A percentile compares a stretch with the other conserved stretches of the same genome.
These are phyloP conservation scores for Lachnellula cervina DNA, from an alignment of 2,329 filamentous ascomycete species.

Conservation along the genomic window DNA sequence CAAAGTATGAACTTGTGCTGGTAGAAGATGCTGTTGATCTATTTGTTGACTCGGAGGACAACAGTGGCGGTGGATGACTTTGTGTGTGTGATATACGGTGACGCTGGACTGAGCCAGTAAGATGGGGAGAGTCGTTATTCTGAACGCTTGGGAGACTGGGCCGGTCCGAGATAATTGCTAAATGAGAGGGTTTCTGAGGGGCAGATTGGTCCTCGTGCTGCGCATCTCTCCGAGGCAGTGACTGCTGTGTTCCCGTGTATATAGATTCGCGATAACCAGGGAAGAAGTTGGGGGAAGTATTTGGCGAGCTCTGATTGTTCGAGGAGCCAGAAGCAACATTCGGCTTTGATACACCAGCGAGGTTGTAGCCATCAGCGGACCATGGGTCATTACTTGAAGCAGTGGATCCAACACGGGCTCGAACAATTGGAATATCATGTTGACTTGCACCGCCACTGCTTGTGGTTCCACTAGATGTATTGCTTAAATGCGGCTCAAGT, in stretches of 20 bases:
- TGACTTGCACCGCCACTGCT: slow-evolving; percentile 23
- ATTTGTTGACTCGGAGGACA: slow-evolving; percentile 28
- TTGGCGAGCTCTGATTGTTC: slow-evolving; percentile 17
- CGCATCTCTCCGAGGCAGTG: slow-evolving; percentile 27
- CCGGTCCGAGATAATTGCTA: slow-evolving; percentile 16
- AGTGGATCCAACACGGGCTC: slow-evolving; percentile 20
- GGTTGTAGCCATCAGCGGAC: slow-evolving; percentile 12
- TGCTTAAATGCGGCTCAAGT: slow-evolving; percentile 24
- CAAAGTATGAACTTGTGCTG: slow-evolving; percentile 26
- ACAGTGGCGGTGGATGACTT: slow-evolving; percentile 23
- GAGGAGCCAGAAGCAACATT: slow-evolving; percentile 3
- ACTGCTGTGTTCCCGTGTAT: slow-evolving; percentile 12
- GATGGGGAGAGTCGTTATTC: slow-evolving; percentile 14
- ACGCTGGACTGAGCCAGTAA: slow-evolving; percentile 21
- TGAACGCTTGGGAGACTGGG: slow-evolving; percentile 14
- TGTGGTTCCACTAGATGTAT: slow-evolving; percentile 22
- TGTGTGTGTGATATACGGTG: slow-evolving; percentile 19
- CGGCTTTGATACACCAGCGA: slow-evolving; percentile 13
- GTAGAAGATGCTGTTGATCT: slow-evolving; percentile 23
- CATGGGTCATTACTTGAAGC: slow-evolving; percentile 20
- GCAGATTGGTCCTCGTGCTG: slow-evolving; percentile 17
- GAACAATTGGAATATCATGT: slow-evolving; percentile 12
- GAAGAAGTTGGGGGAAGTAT: slow-evolving; percentile 17
- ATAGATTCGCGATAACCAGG: slow-evolving; percentile 32
- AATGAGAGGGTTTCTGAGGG: slow-evolving; percentile 15